Percentiles rank a stretch among this genome's conserved stretches.
phyloP scores from a whole-genome alignment of 495 filamentous ascomycete genomes.

The Parathielavia appendiculata region DNA sequence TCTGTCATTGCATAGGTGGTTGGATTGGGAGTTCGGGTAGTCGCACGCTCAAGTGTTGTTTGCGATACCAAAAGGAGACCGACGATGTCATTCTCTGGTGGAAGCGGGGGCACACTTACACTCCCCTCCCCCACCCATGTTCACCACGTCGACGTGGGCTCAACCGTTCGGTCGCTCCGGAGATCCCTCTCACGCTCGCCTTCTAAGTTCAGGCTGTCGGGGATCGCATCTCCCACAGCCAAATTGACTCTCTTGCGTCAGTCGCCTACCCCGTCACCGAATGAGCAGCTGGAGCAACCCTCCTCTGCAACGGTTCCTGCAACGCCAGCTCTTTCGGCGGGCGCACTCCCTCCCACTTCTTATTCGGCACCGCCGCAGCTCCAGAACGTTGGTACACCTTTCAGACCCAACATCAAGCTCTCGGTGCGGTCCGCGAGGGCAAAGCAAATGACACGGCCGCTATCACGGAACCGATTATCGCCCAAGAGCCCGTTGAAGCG shows the following conservation, averaged over 20 bases:
- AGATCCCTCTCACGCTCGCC: conserved; percentile 83
- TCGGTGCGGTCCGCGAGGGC: conserved; percentile 49
- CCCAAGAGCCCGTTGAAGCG: conserved; percentile 73
- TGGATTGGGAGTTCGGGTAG: not conserved
- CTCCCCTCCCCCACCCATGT: conserved; percentile 76
- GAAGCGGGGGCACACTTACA: conserved; percentile 72
- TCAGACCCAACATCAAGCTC: conserved; percentile 45
- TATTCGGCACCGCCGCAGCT: conserved; percentile 33
- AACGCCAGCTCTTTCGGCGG: conserved; percentile 28
- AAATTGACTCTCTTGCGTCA: conserved; percentile 12
- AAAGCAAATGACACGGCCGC: conserved; percentile 42
- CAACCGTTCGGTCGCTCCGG: conserved; percentile 69
- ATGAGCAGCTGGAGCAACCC: conserved; percentile 8
- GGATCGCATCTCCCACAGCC: conserved; percentile 11
- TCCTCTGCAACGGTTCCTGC: conserved; percentile 15
- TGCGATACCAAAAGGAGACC: not conserved
- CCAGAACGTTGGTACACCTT: conserved; percentile 34
- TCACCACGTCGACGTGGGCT: conserved; percentile 70
- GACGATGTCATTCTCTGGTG: conserved; percentile 40
- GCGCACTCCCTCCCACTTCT: conserved; percentile 22
- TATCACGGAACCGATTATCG: conserved; percentile 51
- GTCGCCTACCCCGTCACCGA: conserved; percentile 16
- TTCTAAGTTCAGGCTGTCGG: conserved; percentile 68
- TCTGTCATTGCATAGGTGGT: not conserved
- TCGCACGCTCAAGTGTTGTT: not conserved